These are phyloP conservation scores for Kwoniella newhampshirensis DNA, from an alignment of 768 basidiomycete species.

Conservation along the genomic window DNA sequence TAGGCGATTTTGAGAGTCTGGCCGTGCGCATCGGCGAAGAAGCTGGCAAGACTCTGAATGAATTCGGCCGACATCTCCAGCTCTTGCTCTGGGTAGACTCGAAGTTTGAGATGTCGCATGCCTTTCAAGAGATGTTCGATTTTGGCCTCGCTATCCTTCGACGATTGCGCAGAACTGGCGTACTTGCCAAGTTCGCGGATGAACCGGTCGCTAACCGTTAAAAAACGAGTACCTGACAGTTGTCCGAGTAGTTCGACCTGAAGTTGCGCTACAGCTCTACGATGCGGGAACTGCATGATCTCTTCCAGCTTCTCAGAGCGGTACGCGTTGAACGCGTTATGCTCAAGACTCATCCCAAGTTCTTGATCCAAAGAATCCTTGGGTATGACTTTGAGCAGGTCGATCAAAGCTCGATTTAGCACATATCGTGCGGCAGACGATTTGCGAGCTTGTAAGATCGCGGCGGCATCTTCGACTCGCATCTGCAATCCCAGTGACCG, in stretches of 20 bases:
- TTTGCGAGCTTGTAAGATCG: conserved; percentile 46
- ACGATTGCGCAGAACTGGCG: conserved; percentile 65
- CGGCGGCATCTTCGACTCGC: conserved; percentile 47
- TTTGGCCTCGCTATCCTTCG: conserved; percentile 75
- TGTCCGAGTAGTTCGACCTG: conserved; percentile 82
- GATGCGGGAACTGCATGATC: conserved; percentile 68
- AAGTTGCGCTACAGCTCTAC: conserved; percentile 75
- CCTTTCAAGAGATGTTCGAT: conserved; percentile 83
- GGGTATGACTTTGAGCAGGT: conserved; percentile 68
- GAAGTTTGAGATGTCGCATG: conserved; percentile 76
- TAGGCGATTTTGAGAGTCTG: conserved; percentile 77
- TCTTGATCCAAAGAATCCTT: conserved; percentile 76
- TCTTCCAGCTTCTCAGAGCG: conserved; percentile 54
- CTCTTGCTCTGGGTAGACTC: conserved; percentile 89
- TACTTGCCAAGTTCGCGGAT: conserved; percentile 74
- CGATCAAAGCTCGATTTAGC: conserved; percentile 81
- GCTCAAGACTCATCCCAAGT: conserved; percentile 77
- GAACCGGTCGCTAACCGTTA: conserved; percentile 90
- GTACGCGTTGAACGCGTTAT: conserved; percentile 80
- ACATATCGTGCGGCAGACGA: conserved; percentile 77
- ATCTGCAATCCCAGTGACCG: conserved; percentile 33
- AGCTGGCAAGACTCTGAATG: conserved; percentile 75
- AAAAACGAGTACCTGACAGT: conserved; percentile 76
- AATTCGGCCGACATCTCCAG: conserved; percentile 94
- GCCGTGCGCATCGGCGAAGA: conserved; percentile 81